Evolutionary conservation across 768 basidiomycete species (phyloP), one percentile per base, ranked within the genome.

Genomic region (Amanita phalloides): DNA sequence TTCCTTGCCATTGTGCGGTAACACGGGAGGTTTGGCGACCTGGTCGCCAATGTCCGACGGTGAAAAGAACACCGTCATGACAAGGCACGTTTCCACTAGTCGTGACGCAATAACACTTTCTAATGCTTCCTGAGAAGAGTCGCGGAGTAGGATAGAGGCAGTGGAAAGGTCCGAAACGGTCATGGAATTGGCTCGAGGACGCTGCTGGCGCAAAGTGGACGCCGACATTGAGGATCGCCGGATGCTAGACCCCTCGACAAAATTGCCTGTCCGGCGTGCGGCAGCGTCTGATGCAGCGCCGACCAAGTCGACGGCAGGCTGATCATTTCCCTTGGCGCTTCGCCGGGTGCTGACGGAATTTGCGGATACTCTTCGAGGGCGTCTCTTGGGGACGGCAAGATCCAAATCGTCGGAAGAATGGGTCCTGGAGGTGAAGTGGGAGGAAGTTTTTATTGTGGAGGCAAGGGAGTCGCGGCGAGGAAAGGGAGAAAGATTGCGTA

Each of bases 401-500:
- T 84, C 84, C 45, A 87, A 68, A 64, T 90, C 88, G 61, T 90
- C 86, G 3, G 82, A 75, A 33, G 82, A 56, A 57, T 77, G 72
- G 26, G 81, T 79, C 58, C 75, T 67, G 6, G 73, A 61, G 1
- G 72, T 76, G 56, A 81, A 79, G 55, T 84, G 81, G 8, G 78
- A 72, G 9, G 86, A 84, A 59, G 84, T 80, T 14, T 74, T 71
- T 48, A 90, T 72, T 17, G 87, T 86, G 21, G 86, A 84, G 17
- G 88, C 81, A 55, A 88, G 73, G 5, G 82, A 75, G 64, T 91
- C 88, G 33, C 89, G 81, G 48, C 79, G 78, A 32, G 88, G 88
- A 63, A 88, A 90, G 1, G 86, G 86, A n/a, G 89, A 86, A 35
- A 91, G 69, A 62, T 91, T 91, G 55, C 81, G 78, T 57, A 91